Evolutionary conservation across 2,329 filamentous ascomycete species (phyloP).

Genomic region (Monilinia fructigena): DNA sequence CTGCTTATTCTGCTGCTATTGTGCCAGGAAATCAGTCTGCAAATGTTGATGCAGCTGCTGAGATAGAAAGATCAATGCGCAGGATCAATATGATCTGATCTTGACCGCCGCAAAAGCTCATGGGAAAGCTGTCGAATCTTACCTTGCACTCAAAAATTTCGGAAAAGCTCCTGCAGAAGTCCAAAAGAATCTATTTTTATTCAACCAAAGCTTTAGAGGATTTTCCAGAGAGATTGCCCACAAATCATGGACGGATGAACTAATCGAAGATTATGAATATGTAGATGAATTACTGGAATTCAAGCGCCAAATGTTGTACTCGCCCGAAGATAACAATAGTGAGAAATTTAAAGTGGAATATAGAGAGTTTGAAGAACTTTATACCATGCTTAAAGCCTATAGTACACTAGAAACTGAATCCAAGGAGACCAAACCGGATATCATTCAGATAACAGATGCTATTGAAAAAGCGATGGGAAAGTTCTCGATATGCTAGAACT

Average conservation of each 20-base stretch:
- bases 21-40: not conserved
- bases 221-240: not conserved
- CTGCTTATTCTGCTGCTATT: not conserved
- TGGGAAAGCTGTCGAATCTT: not conserved
- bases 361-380: not conserved
- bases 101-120: not conserved
- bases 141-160: not conserved
- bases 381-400: not conserved
- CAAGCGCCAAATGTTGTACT: not conserved
- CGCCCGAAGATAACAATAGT: not conserved
- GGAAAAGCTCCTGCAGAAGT: not conserved
- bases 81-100: not conserved
- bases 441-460: not conserved
- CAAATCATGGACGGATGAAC: not conserved
- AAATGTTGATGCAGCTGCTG: not conserved
- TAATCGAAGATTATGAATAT: not conserved
- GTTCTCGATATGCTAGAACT: not conserved
- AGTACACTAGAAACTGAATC: not conserved
- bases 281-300: slow-evolving; percentile 12
- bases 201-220: slow-evolving; percentile 6
- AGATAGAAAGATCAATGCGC: slow-evolving; percentile 1
- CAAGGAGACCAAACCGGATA: not conserved
- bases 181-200: not conserved
- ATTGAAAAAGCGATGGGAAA: not conserved
- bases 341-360: not conserved